Evolutionary conservation across 139 green algal species (phyloP).

Genomic region (Chlorella sp.): DNA sequence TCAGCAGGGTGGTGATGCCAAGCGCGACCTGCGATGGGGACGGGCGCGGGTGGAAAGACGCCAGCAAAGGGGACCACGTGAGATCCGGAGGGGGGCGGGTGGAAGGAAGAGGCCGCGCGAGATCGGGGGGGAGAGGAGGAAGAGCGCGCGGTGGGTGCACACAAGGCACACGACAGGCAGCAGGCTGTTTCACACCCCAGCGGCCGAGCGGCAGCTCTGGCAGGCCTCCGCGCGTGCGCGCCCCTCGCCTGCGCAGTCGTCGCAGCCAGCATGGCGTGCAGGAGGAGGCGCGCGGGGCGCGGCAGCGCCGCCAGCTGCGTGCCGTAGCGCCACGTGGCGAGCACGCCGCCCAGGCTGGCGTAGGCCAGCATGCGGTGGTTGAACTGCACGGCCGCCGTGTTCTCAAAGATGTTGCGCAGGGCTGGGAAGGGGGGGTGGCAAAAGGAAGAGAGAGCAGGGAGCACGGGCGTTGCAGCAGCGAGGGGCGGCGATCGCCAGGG

Average conservation of each 20-base stretch:
- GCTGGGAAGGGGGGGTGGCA: background rate
- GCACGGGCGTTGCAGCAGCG: too few species aligned
- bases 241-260: constrained; percentile 33
- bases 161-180: too few species aligned
- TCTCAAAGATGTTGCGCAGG: constrained; percentile 91
- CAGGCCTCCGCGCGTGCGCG: background rate
- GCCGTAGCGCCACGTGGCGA: constrained; percentile 52
- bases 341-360: constrained; percentile 66
- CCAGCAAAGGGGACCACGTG: too few species aligned
- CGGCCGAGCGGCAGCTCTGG: too few species aligned
- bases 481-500: too few species aligned
- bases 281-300: constrained; percentile 25
- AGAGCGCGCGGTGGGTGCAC: too few species aligned
- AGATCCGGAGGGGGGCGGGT: background rate
- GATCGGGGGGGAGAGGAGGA: background rate
- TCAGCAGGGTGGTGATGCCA: constrained; percentile 86
- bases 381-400: constrained; percentile 95
- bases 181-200: too few species aligned
- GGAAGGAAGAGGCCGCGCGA: background rate
- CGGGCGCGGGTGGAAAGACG: too few species aligned
- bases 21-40: constrained; percentile 65
- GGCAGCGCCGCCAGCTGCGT: constrained; percentile 53
- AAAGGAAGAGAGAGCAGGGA: constrained; percentile 26
- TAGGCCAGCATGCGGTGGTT: constrained; percentile 83
- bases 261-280: constrained; percentile 54